These are phyloP conservation scores for Brassica napus DNA, from an alignment of 345 rosid species.

Conservation along the genomic window DNA sequence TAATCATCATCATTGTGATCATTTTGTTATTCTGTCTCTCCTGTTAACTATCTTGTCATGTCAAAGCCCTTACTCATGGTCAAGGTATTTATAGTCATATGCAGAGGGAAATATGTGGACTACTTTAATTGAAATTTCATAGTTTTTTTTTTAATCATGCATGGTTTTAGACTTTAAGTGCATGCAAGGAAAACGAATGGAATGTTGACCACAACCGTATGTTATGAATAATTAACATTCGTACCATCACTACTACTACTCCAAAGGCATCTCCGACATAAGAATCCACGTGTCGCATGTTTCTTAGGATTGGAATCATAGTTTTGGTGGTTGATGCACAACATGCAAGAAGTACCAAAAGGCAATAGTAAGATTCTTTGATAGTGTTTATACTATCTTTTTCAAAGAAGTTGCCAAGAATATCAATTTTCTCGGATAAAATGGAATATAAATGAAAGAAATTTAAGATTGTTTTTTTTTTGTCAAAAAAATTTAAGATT, in stretches of 20 bases:
- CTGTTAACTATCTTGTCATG: not conserved
- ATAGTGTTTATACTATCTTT: not conserved
- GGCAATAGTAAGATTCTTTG: conserved; percentile 8
- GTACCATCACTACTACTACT: not conserved
- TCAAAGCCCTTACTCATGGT: not conserved
- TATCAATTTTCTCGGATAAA: not conserved
- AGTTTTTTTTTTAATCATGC: not conserved
- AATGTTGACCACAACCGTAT: conserved; percentile 33
- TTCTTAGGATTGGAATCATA: conserved; percentile 29
- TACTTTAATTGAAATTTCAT: not conserved
- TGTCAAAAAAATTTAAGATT: too few species aligned
- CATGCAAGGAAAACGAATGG: conserved; percentile 1
- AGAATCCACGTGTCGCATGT: conserved; percentile 28
- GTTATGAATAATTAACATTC: not conserved
- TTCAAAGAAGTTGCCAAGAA: not conserved
- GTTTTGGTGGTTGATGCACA: conserved; percentile 16
- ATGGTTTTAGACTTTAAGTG: conserved; percentile 11
- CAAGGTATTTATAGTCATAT: conserved; percentile 31
- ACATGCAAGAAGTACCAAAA: not conserved
- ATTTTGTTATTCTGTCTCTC: not conserved
- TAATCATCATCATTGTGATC: not conserved
- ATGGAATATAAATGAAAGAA: not conserved
- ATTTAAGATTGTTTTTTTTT: not conserved
- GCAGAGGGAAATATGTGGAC: not conserved
- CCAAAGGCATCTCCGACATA: conserved; percentile 11